Conservation (phyloP, 768 basidiomycete species). For the Auricularia sp. region DNA sequence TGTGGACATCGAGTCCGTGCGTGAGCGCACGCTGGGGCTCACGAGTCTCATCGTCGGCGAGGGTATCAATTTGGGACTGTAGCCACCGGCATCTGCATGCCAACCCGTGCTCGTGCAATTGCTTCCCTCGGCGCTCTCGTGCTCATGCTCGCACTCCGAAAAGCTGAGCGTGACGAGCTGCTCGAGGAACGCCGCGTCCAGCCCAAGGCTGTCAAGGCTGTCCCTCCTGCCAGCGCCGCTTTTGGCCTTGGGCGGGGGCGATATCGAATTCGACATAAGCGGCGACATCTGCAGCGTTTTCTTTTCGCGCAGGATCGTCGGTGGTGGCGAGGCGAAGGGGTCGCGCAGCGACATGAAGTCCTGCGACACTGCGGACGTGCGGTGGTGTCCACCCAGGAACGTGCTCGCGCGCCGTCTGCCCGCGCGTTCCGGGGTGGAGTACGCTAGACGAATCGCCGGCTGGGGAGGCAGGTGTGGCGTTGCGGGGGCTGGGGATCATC, state of each 20-base stretch:
- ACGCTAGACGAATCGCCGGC: too few species aligned
- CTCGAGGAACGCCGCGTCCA: slow-evolving; percentile 1
- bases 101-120: background rate
- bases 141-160: background rate
- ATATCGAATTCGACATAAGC: background rate
- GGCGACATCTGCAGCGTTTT: background rate
- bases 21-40: too few species aligned
- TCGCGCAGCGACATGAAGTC: background rate
- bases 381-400: too few species aligned
- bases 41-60: too few species aligned
- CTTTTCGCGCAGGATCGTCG: background rate
- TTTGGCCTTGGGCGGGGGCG: background rate
- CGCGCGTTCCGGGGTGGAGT: too few species aligned
- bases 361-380: background rate
- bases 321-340: background rate
- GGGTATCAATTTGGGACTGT: too few species aligned
- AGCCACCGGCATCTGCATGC: too few species aligned
- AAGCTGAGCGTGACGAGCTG: background rate
- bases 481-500: too few species aligned
- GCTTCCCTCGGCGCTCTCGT: background rate
- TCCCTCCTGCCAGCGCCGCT: too few species aligned
- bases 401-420: too few species aligned
- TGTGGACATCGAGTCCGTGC: background rate
- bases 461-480: too few species aligned
- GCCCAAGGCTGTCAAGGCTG: background rate